Base-by-base conservation (phyloP, 2,329 filamentous ascomycete genomes). In the Ophioceras dolichostomum region DNA sequence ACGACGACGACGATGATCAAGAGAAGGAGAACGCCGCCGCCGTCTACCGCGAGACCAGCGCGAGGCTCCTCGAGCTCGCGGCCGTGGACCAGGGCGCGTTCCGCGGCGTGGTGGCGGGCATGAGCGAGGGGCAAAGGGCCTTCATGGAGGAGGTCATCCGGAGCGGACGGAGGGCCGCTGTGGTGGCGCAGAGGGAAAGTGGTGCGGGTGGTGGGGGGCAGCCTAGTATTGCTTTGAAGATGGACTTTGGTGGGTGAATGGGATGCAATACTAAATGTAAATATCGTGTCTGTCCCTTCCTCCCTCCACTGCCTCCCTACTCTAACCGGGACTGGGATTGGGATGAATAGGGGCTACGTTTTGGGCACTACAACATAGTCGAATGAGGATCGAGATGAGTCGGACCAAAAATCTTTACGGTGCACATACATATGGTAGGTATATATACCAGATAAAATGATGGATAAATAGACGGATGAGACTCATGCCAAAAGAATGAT, bases 161-260 rank as follows among this genome's bases (percentile, higher is more conserved):
- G 56, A 74, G 70, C 18, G 79, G 79, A 36, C 62, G 73, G 48
- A 62, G 69, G 47, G 55, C 52, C 32, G 57, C 57, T 39, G 52
- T 56, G 45, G 61, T 55, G 16, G 41, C 39, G 14, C 35, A 32
- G 9, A 32, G 35, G 27, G 37, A 7, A 20, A 14, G 41, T 19
- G 42, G 34, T 49, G 29, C 42, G 10, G 40, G 34, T 50, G 61
- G 64, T 47, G 57, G 65, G 40, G 70, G 63, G 20, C 76, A 75
- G 57, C 91, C 91, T 10, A 91, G 68, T 44, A 98, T 98, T 67
- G 86, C 86, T 38, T 60, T 98, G 53, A 91, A 93, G 70, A 93
- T 96, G 83, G 71, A 94, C 57, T 96, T 98, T 69, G 76, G 75
- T 5, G 61, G 63, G 24, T 39, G 26, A 20, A n/a, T n/a, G n/a